Conservation (phyloP, 805 yeast genomes). For the Candida verbasci region DNA sequence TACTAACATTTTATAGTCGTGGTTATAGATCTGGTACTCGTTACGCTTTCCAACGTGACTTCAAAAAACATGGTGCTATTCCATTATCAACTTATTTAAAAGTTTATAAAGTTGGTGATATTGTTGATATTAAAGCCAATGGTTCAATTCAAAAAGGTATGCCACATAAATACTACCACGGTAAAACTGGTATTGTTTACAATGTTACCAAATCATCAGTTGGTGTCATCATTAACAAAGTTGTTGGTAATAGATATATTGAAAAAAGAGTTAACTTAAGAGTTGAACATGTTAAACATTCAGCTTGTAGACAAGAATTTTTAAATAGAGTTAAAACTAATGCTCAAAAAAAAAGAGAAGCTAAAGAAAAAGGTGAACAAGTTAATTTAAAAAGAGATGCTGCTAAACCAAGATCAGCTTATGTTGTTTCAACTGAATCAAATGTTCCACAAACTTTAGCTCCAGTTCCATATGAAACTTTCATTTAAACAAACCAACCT, state of each 20-base stretch:
- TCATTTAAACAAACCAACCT: slow-evolving; percentile 58
- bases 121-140: slow-evolving; percentile 98
- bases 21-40: slow-evolving; percentile 99
- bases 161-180: slow-evolving; percentile 99
- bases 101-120: slow-evolving; percentile 98
- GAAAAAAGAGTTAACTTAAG: slow-evolving; percentile 99
- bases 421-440: slow-evolving; percentile 75
- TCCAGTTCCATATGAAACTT: slow-evolving; percentile 99
- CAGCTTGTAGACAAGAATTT: slow-evolving; percentile 99
- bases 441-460: slow-evolving; percentile 95
- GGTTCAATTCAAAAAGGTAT: slow-evolving; percentile 99
- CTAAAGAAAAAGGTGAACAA: slow-evolving; percentile 89
- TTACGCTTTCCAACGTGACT: slow-evolving; percentile 99
- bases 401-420: slow-evolving; percentile 93
- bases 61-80: slow-evolving; percentile 93
- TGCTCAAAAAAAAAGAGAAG: slow-evolving; percentile 90
- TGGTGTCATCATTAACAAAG: slow-evolving; percentile 97
- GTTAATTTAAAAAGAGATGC: slow-evolving; percentile 97
- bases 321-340: slow-evolving; percentile 96
- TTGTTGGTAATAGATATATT: slow-evolving; percentile 97
- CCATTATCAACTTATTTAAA: slow-evolving; percentile 96
- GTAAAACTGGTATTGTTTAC: slow-evolving; percentile 99
- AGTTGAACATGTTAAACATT: slow-evolving; percentile 98
- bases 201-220: slow-evolving; percentile 98
- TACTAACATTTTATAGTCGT: slow-evolving; percentile 37